Evolutionary conservation across 73 alveolate species (phyloP), one percentile per base, ranked within the genome.

Genomic region (Symbiodinium natans): DNA sequence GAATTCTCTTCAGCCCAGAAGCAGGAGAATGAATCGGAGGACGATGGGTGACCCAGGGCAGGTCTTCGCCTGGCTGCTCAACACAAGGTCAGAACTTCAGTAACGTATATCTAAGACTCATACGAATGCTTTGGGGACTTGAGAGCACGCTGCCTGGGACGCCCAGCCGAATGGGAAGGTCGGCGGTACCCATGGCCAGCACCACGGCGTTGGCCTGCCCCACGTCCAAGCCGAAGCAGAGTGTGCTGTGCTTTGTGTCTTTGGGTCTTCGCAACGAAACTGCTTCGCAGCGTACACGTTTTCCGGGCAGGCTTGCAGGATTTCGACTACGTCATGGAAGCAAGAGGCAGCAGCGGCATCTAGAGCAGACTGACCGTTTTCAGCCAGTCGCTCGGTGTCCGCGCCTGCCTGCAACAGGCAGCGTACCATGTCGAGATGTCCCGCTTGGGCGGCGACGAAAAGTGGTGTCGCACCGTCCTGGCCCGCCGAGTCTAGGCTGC

Each of bases 1-100:
- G 80, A 63, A 46, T 46, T 36, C 19, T 29, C 38, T 63, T 31
- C 80, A n/a, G 31, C 80, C 80, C 36, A 1, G 80, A 31, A 31
- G 59, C 96, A 52, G 77, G 96, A 31, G 77, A 29, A 46, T 90
- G 96, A 33, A 90, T 90, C 34, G 96, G 96, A 25, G 96, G 96
- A 11, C 96, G 96, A 54, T 90, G 96, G n/a, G 96, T 90, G 23
- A 90, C 96, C 31, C 75, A 90, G 84, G 84, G 29, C 43, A 74
- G 25, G 27, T 74, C 84, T 34, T 74, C 84, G 42, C 84, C 40
- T 34, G 84, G 31, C 80, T 29, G 71, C 15, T 52, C 71, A 13
- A 15, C 15, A 0, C n/a, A 4, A 6, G 71, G n/a, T 21, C 15
- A 52, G 71, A 10, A n/a, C 15, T 13, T 52, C 71, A 52, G 17